Evolutionary conservation across 495 filamentous ascomycete species (phyloP).

Genomic region (Aspergillus ellipticus): DNA sequence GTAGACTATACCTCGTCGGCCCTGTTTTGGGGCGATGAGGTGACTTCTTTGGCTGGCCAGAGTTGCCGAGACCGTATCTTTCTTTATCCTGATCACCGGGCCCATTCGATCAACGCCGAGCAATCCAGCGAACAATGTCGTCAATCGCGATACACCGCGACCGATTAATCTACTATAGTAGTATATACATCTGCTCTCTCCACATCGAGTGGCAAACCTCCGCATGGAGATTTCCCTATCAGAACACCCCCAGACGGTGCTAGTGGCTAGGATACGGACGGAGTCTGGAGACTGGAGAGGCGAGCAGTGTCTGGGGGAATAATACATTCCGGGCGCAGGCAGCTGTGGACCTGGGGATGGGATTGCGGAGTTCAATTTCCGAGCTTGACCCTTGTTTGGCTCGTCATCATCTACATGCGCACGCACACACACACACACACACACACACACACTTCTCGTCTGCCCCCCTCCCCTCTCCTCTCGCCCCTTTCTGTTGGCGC

Average conservation of each 20-base stretch:
- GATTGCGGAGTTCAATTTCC: constrained; percentile 22
- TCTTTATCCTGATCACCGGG: constrained; percentile 23
- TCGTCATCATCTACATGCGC: neutral
- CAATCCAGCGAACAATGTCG: neutral
- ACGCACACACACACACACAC: neutral
- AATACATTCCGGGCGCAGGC: constrained; percentile 2
- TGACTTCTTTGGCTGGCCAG: constrained; percentile 2
- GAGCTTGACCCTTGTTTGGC: constrained; percentile 4
- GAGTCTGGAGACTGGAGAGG: neutral
- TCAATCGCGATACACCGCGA: neutral
- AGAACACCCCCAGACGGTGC: neutral
- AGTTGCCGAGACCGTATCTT: constrained; percentile 26
- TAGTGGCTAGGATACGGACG: neutral
- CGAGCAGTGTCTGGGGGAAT: constrained; percentile 2
- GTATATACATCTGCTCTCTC: neutral
- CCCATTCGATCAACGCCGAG: neutral
- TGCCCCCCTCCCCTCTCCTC: neutral
- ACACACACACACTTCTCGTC: no score
- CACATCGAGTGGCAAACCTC: neutral
- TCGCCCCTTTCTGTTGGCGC: neutral
- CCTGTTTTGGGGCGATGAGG: neutral
- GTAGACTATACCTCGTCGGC: no score
- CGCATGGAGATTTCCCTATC: constrained; percentile 3
- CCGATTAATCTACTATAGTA: neutral
- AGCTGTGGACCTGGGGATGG: constrained; percentile 9